These are phyloP conservation scores for Cephalotrichum gorgonifer DNA, from an alignment of 2,329 filamentous ascomycete genomes.

Conservation along the genomic window DNA sequence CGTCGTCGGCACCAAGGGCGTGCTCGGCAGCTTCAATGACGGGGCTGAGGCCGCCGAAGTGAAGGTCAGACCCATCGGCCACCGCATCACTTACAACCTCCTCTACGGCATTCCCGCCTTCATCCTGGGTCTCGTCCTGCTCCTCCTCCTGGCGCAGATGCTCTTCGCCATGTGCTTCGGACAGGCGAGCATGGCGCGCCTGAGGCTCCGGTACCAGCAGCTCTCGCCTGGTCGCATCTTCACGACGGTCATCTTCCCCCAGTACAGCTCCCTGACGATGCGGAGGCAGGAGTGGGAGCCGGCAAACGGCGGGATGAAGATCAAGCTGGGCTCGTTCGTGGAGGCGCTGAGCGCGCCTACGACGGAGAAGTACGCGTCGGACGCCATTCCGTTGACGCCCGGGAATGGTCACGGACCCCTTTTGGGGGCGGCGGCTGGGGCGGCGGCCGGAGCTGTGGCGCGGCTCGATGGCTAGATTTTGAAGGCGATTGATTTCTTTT, in stretches of 20 bases:
- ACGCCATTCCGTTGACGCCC: no score
- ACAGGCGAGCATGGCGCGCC: slow-evolving; percentile 7
- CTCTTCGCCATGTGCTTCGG: slow-evolving; percentile 6
- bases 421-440: no score
- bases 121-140: slow-evolving; percentile 7
- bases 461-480: no score
- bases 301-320: no score
- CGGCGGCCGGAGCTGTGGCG: no score
- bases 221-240: slow-evolving; percentile 11
- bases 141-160: slow-evolving; percentile 7
- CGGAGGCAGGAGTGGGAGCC: no score
- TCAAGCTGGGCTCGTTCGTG: no score
- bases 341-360: no score
- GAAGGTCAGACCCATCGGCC: slow-evolving; percentile 9
- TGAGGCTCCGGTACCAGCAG: slow-evolving; percentile 10
- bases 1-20: slow-evolving; percentile 12
- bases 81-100: slow-evolving; percentile 11
- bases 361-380: no score
- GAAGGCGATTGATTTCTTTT: no score
- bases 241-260: slow-evolving; percentile 3
- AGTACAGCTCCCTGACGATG: no score
- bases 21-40: slow-evolving; percentile 10
- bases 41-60: slow-evolving; percentile 7
- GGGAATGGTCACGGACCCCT: no score
- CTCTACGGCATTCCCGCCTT: slow-evolving; percentile 12